Conservation (phyloP, 73 alveolate genomes). For the Paramecium caudatum region DNA sequence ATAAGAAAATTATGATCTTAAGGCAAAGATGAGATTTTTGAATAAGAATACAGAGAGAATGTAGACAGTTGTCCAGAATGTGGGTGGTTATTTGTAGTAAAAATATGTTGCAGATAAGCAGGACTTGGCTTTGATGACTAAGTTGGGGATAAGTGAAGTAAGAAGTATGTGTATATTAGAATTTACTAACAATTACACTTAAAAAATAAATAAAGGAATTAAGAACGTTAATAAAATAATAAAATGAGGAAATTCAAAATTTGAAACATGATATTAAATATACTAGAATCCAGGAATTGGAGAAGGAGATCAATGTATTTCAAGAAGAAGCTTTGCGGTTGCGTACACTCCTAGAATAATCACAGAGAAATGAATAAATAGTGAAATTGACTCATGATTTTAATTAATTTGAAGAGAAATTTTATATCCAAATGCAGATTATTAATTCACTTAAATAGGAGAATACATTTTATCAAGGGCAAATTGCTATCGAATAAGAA, state of each 20-base stretch:
- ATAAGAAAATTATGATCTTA: conserved; percentile 61
- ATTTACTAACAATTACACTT: conserved; percentile 55
- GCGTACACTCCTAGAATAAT: conserved; percentile 6
- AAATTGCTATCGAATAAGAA: not conserved
- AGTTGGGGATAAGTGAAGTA: conserved; percentile 66
- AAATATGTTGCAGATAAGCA: conserved; percentile 37
- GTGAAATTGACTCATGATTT: conserved; percentile 59
- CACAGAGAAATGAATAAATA: conserved; percentile 29
- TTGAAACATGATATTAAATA: conserved; percentile 59
- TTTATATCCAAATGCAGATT: conserved; percentile 30
- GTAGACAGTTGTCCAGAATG: conserved; percentile 40
- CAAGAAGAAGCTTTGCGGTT: conserved; percentile 19
- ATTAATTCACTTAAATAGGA: conserved; percentile 45
- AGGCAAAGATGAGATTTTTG: conserved; percentile 33
- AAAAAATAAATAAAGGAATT: conserved; percentile 43
- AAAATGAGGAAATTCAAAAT: conserved; percentile 24
- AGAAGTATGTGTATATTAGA: not conserved
- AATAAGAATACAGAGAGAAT: conserved; percentile 35
- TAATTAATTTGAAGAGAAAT: conserved; percentile 57
- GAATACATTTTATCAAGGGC: not conserved
- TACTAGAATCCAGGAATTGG: conserved; percentile 38
- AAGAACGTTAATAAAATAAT: not conserved
- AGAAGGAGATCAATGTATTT: conserved; percentile 6
- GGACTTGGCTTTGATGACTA: conserved; percentile 53
- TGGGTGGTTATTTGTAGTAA: conserved; percentile 47